Base-by-base conservation (phyloP, 768 basidiomycete genomes). In the Tricholoma flavovirens region DNA sequence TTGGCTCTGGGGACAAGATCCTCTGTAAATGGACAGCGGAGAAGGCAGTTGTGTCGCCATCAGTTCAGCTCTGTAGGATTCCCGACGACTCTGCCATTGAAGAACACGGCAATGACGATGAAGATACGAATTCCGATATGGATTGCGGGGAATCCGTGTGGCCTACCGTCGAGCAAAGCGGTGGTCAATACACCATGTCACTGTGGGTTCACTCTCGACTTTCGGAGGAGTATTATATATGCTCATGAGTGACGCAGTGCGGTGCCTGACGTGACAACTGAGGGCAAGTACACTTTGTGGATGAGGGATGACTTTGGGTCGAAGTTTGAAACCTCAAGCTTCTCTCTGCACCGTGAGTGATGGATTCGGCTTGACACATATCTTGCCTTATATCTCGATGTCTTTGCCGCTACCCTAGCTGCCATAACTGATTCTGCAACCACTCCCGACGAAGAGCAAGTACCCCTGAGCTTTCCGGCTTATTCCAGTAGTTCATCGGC, bases 281-380 rank as follows among this genome's bases (percentile, higher is more conserved):
- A 56, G 8, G 50, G 56, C n/a, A 59, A 52, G n/a, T 59, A 51
- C 22, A 35, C 49, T 2, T 30, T 63, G 40, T 56, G 29, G 26
- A 61, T 63, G 56, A 46, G 64, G 46, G 69, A 68, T 49, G 63
- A 69, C 49, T 67, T 61, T 51, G 69, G 63, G 2, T 54, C 51
- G 4, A 54, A 46, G 12, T 64, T 56, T 30, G 56, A 53, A 33
- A 71, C 71, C 1, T 66, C 69, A 2, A 40, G 48, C 29, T 72
- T 74, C 49, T 54, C 59, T 26, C 51, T 72, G 9, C 45, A 49
- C 58, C 50, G 71, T 72, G 55, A 62, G 70, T 56, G 52, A 26
- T 4, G 19, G 36, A 42, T 33, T 21, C 45, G 42, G 24, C 1
- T 8, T 19, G 1, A 6, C 38, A 26, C 22, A 32, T 51, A 50